phyloP scores from a whole-genome alignment of 495 filamentous ascomycete genomes.

The Terfezia boudieri region DNA sequence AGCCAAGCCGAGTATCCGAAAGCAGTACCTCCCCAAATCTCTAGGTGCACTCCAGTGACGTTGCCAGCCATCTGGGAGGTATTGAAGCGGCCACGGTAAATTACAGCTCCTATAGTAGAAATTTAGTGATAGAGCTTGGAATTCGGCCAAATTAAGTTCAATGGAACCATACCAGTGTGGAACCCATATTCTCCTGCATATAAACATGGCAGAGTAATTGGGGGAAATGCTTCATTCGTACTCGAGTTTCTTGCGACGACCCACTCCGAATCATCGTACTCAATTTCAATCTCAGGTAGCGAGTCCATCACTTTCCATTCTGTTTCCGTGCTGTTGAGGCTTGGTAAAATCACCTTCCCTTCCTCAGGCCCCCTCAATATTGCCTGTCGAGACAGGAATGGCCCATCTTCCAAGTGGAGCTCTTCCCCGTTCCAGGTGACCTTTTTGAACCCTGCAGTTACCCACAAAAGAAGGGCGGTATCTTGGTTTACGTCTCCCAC shows the following conservation, averaged over 20 bases:
- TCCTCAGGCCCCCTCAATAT: conserved; percentile 23
- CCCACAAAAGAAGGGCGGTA: conserved; percentile 39
- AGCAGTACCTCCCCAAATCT: conserved; percentile 15
- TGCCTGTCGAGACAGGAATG: conserved; percentile 28
- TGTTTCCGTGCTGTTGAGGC: conserved; percentile 25
- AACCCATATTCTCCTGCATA: conserved; percentile 57
- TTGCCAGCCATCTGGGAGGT: conserved; percentile 17
- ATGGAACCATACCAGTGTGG: conserved; percentile 35
- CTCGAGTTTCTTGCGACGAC: conserved; percentile 28
- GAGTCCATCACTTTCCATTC: conserved; percentile 49
- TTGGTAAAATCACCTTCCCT: conserved; percentile 29
- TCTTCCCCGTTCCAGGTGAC: conserved; percentile 40
- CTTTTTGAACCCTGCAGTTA: conserved; percentile 26
- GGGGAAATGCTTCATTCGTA: conserved; percentile 34
- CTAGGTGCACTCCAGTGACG: conserved; percentile 6
- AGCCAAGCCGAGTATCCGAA: conserved; percentile 30
- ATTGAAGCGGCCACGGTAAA: conserved; percentile 47
- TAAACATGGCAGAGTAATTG: conserved; percentile 39
- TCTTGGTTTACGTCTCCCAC: conserved; percentile 51
- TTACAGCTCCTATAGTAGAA: background rate
- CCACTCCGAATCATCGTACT: conserved; percentile 55
- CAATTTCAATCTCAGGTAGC: conserved; percentile 41
- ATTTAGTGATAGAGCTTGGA: background rate
- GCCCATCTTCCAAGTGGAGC: conserved; percentile 22
- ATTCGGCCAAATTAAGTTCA: background rate